Conservation (phyloP, 2,329 filamentous ascomycete genomes). For the Colletotrichum sp. region DNA sequence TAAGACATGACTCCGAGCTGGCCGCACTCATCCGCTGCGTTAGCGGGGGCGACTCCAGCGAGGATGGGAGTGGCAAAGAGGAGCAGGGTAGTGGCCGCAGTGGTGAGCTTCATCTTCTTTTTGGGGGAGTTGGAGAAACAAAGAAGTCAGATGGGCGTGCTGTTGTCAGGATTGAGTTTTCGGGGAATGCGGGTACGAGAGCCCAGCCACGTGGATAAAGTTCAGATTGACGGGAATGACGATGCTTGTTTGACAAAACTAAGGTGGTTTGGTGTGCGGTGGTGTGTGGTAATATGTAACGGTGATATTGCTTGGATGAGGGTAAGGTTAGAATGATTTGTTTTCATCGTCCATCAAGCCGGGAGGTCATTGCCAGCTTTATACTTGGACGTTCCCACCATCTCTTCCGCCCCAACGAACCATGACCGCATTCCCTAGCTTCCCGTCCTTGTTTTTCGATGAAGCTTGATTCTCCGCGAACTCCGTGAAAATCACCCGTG, state of each 20-base stretch:
- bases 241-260: neutral
- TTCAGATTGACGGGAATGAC: neutral
- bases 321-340: neutral
- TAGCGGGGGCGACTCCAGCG: neutral
- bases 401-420: neutral
- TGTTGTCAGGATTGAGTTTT: neutral
- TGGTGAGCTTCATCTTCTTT: neutral
- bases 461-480: neutral
- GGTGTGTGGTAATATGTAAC: neutral
- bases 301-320: neutral
- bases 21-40: neutral
- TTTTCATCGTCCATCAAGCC: neutral
- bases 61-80: neutral
- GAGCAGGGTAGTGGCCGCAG: neutral
- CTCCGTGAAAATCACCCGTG: neutral
- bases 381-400: neutral
- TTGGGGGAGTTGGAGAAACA: neutral
- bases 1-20: neutral
- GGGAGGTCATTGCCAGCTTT: neutral
- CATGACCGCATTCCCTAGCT: neutral
- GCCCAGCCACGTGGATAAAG: neutral
- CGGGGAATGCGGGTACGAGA: neutral
- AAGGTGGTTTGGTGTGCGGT: neutral
- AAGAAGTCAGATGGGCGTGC: neutral
- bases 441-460: neutral